phyloP scores from a whole-genome alignment of 345 rosid genomes.

The Rhodomyrtus tomentosa region DNA sequence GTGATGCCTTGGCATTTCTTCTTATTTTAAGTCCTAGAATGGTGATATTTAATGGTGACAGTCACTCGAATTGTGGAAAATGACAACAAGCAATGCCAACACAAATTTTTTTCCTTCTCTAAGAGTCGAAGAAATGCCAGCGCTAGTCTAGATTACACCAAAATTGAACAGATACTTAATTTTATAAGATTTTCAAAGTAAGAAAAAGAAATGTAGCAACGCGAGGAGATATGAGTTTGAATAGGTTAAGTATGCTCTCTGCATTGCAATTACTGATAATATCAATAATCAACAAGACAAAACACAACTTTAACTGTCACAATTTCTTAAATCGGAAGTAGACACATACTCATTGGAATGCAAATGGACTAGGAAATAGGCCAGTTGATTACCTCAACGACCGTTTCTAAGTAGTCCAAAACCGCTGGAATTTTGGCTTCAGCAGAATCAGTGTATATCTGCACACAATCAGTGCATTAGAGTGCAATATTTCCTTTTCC shows the following conservation, averaged over 20 bases:
- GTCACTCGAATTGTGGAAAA: not conserved
- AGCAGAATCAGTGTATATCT: slow-evolving; percentile 92
- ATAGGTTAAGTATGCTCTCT: not conserved
- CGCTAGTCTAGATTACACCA: not conserved
- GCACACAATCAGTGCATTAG: slow-evolving; percentile 5
- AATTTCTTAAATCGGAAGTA: not conserved
- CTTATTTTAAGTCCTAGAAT: not conserved
- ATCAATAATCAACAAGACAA: not conserved
- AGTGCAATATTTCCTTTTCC: not conserved
- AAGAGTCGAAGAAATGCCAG: not conserved
- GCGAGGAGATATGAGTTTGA: not conserved
- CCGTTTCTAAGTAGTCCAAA: slow-evolving; percentile 67
- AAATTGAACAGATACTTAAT: not conserved
- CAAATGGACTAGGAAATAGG: not conserved
- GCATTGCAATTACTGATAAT: not conserved
- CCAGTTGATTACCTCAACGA: slow-evolving; percentile 54
- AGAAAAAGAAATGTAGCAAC: not conserved
- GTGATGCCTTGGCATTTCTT: not conserved
- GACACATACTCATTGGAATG: not conserved
- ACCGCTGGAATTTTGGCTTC: slow-evolving; percentile 92
- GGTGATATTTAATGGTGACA: not conserved
- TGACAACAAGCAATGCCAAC: not conserved
- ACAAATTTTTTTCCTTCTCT: not conserved
- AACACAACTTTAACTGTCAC: not conserved
- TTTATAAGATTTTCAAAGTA: not conserved